A percentile compares a stretch with the other conserved stretches of the same genome.
Conservation (phyloP, 129 eudicot genomes). For the Kitagawia praeruptora region DNA sequence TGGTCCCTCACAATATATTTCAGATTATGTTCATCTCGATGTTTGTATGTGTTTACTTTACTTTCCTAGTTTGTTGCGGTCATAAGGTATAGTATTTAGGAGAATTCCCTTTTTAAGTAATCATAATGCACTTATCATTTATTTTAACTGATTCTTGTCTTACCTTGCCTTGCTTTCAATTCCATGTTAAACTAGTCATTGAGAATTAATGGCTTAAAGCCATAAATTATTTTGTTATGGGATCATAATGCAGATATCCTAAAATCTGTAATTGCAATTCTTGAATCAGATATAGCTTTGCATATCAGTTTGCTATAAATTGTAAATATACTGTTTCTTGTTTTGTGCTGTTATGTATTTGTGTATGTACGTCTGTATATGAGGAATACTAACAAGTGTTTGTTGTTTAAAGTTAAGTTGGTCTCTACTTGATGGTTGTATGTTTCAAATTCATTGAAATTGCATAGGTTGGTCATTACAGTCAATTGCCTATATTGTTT, state of each 20-base stretch:
- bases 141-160: background rate
- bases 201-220: background rate
- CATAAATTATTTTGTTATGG: background rate
- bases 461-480: background rate
- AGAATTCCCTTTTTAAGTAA: background rate
- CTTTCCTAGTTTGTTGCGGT: background rate
- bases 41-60: background rate
- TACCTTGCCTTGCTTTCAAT: background rate
- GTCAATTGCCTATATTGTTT: background rate
- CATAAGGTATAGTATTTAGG: background rate
- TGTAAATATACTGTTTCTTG: background rate
- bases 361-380: too few species aligned
- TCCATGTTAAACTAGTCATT: too few species aligned
- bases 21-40: background rate
- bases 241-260: background rate
- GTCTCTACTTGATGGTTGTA: background rate
- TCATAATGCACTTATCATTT: background rate
- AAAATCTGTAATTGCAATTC: background rate
- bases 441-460: background rate
- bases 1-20: background rate
- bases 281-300: background rate
- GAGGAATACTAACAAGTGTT: background rate
- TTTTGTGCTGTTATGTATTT: background rate
- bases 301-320: background rate
- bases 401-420: background rate